Percentiles rank a stretch among this genome's conserved stretches.
These are phyloP conservation scores for Curvularia sp. DNA, from an alignment of 2,329 filamentous ascomycete species.

Conservation along the genomic window DNA sequence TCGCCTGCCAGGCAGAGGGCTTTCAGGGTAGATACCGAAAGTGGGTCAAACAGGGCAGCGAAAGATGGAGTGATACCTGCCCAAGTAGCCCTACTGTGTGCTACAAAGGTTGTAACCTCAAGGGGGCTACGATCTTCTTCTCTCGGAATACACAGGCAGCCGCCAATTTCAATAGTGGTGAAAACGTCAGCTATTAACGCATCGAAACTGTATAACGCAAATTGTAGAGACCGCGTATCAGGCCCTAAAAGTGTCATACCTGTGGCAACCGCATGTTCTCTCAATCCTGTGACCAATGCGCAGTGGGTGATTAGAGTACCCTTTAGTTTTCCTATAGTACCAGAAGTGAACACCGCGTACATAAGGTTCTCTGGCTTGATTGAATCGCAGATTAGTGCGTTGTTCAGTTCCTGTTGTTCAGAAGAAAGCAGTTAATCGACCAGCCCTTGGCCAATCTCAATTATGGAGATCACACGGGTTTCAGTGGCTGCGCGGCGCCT, in stretches of 20 bases:
- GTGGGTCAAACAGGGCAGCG: neutral
- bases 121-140: neutral
- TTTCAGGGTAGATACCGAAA: neutral
- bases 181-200: neutral
- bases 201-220: slow-evolving; percentile 1
- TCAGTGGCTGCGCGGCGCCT: neutral
- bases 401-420: neutral
- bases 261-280: neutral
- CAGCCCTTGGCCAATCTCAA: neutral
- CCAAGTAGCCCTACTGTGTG: neutral
- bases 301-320: neutral
- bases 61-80: neutral
- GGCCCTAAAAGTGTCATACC: neutral
- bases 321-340: neutral
- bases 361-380: neutral
- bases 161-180: neutral
- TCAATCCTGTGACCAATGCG: neutral
- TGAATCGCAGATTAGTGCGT: neutral
- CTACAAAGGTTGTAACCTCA: neutral
- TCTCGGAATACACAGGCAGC: slow-evolving; percentile 1
- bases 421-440: neutral
- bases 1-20: neutral
- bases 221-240: neutral
- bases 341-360: neutral
- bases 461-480: neutral